These are phyloP conservation scores for Sarocladium brachiariae DNA, from an alignment of 2,329 filamentous ascomycete species.

Conservation along the genomic window DNA sequence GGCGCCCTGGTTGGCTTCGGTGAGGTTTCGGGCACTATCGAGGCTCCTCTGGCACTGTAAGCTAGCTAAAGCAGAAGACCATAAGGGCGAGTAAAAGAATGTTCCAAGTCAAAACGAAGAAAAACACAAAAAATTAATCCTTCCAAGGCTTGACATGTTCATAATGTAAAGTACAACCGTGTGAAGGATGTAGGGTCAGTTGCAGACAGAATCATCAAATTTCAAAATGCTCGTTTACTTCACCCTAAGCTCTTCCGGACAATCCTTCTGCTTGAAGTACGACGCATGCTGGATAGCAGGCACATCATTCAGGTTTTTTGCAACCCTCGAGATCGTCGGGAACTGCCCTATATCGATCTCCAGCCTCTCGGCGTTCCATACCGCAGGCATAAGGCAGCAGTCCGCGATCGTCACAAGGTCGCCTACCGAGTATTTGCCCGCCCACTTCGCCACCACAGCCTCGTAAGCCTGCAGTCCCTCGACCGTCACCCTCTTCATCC, in stretches of 20 bases:
- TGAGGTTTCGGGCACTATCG: constrained; percentile 59
- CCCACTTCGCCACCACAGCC: constrained; percentile 25
- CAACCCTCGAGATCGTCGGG: constrained; percentile 39
- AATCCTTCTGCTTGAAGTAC: constrained; percentile 47
- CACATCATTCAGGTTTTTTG: constrained; percentile 36
- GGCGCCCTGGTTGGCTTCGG: constrained; percentile 70
- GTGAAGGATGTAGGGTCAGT: no score
- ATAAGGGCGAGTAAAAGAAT: no score
- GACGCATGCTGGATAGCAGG: constrained; percentile 45
- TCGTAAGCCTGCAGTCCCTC: constrained; percentile 53
- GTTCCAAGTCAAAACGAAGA: background rate
- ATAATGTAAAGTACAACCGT: no score
- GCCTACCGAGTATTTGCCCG: constrained; percentile 48
- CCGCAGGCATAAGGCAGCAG: constrained; percentile 49
- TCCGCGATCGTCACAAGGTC: constrained; percentile 52
- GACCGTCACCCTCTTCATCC: constrained; percentile 44
- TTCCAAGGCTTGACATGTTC: no score
- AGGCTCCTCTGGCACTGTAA: constrained; percentile 24
- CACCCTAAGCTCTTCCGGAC: background rate
- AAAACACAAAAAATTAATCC: no score
- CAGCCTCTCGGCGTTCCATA: constrained; percentile 49
- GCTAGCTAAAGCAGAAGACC: no score
- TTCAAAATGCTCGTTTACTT: no score
- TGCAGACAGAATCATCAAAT: no score
- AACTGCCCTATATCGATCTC: constrained; percentile 45